phyloP scores from a whole-genome alignment of 2,329 filamentous ascomycete species.

The Blumeriella jaapii region DNA sequence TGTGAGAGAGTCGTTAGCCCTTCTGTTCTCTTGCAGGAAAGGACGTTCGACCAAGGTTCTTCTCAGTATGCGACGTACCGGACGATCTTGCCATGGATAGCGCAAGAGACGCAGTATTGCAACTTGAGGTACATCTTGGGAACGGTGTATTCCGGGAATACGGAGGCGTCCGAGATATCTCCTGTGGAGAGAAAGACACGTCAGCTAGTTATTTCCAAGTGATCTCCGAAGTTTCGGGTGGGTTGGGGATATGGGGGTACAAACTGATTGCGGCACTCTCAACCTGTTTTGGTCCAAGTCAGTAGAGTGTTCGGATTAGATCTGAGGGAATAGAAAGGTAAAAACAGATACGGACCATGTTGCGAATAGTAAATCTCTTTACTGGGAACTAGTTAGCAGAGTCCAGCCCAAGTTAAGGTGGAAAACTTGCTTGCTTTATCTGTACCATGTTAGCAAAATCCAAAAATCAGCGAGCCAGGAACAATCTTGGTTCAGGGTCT shows the following conservation, averaged over 20 bases:
- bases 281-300: too few relatives aligned
- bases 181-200: constrained; percentile 40
- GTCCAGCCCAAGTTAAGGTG: not conserved
- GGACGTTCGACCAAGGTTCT: constrained; percentile 48
- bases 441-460: too few relatives aligned
- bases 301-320: not conserved
- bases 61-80: constrained; percentile 67
- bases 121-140: constrained; percentile 99
- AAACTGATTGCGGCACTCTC: constrained; percentile 99
- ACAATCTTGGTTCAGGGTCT: too few relatives aligned
- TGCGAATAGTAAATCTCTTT: constrained; percentile 99
- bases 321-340: constrained; percentile 28
- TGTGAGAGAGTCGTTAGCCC: constrained; percentile 32
- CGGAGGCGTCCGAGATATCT: constrained; percentile 99
- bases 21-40: constrained; percentile 32
- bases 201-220: not conserved
- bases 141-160: constrained; percentile 98
- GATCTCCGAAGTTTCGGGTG: not conserved
- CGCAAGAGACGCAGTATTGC: constrained; percentile 99
- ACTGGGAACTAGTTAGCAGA: constrained; percentile 59
- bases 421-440: not conserved
- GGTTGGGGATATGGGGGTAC: constrained; percentile 32
- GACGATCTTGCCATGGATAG: constrained; percentile 99
- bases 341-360: too few relatives aligned
- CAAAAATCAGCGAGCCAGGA: too few relatives aligned